Evolutionary conservation across 2,329 filamentous ascomycete genomes (phyloP), one percentile per base, ranked within the genome.

Genomic region (Penicillium capsulatum): DNA sequence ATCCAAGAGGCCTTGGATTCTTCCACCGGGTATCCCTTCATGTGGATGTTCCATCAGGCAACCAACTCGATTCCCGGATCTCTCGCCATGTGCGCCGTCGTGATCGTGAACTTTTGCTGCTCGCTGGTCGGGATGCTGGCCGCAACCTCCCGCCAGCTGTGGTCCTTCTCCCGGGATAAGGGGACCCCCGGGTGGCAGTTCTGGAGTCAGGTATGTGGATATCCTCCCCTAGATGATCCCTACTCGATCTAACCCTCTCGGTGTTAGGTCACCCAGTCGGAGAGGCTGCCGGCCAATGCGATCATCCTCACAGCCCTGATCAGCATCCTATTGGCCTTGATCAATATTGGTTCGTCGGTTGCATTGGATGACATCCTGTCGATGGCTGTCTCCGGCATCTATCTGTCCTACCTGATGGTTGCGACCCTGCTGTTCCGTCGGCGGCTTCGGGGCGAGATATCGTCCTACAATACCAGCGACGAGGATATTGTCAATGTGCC

Each of bases 61-160:
- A 65, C 61, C 0, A 49, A 45, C 2, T 60, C 55, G 2, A 43
- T 47, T 2, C 29, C 48, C 1, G 62, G 54, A 1, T 57, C 58
- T 1, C 13, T 40, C 7, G 29, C 31, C 1, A 41, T 47, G 20
- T 27, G 24, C 14, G 36, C 44, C 3, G 43, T 44, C 6, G 65
- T 48, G 58, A 55, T n/a, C 1, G 40, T 57, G 5, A 54, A 63
- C 15, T 56, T 54, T 11, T 46, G 59, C 10, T 59, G 55, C 27
- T 55, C 58, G 6, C 58, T 58, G 1, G 55, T 65, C n/a, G 61
- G 59, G 20, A 57, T 62, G 45, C 44, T 65, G 3, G 62, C 62
- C 3, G 74, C 76, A 67, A 65, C 58, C 50, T 81, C 43, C 60
- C 70, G 54, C 16, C 53, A 57, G 34, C 51, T 58, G 33, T 57